These are phyloP conservation scores for Sphagnurus paluster DNA, from an alignment of 1,284 basidiomycete species.

Conservation along the genomic window DNA sequence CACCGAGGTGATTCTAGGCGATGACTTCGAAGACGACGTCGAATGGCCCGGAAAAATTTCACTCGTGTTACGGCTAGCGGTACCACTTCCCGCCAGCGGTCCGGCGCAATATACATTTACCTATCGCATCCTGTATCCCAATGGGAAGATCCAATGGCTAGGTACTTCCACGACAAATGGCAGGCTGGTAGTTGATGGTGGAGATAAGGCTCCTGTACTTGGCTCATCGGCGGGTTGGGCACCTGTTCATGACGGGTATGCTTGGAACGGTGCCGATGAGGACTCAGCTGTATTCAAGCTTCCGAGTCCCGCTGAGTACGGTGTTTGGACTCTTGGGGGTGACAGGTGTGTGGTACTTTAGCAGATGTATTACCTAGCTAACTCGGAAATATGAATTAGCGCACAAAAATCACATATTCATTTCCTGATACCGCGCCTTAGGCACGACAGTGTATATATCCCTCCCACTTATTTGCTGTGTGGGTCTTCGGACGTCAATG, in stretches of 20 bases:
- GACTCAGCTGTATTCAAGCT: constrained; percentile 24
- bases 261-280: constrained; percentile 11
- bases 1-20: neutral
- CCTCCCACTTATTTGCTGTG: constrained; percentile 33
- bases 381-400: constrained; percentile 17
- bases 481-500: constrained; percentile 25
- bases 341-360: constrained; percentile 28
- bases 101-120: constrained; percentile 37
- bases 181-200: constrained; percentile 28
- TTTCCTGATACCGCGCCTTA: constrained; percentile 31
- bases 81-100: constrained; percentile 17
- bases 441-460: constrained; percentile 21
- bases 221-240: constrained; percentile 29
- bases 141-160: constrained; percentile 43
- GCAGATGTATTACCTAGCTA: neutral
- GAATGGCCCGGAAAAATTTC: neutral
- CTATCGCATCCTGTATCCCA: constrained; percentile 43
- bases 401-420: constrained; percentile 25
- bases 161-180: constrained; percentile 44
- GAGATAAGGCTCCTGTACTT: constrained; percentile 23
- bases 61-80: constrained; percentile 17
- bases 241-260: constrained; percentile 12
- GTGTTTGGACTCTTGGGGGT: constrained; percentile 31
- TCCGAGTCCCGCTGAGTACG: constrained; percentile 24
- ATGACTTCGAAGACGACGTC: neutral